Evolutionary conservation across 2,329 filamentous ascomycete genomes (phyloP).

Genomic region (Fusarium pilosicola): DNA sequence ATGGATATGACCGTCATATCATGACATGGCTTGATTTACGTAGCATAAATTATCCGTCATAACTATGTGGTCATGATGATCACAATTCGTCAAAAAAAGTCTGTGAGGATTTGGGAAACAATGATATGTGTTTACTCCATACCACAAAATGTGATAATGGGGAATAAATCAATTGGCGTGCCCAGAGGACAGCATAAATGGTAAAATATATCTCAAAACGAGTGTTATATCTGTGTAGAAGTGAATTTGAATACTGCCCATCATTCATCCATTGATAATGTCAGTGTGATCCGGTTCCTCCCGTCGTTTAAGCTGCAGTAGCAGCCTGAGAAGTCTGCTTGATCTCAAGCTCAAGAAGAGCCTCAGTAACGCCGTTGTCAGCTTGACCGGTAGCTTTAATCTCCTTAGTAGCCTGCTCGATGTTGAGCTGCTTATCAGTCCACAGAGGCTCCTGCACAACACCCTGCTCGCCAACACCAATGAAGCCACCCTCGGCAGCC

Average conservation of each 20-base stretch:
- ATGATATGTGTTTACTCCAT: slow-evolving; percentile 7
- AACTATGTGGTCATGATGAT: neutral
- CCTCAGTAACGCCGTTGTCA: slow-evolving; percentile 62
- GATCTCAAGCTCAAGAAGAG: slow-evolving; percentile 66
- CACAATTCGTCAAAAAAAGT: neutral
- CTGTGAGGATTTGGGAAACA: neutral
- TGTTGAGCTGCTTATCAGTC: slow-evolving; percentile 87
- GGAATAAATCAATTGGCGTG: slow-evolving; percentile 36
- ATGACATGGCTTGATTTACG: neutral
- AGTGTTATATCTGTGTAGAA: slow-evolving; percentile 29
- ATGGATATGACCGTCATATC: neutral
- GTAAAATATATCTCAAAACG: slow-evolving; percentile 35
- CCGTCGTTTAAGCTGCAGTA: slow-evolving; percentile 40
- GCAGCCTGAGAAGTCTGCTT: slow-evolving; percentile 46
- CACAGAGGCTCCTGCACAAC: slow-evolving; percentile 79
- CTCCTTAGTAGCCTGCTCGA: slow-evolving; percentile 72
- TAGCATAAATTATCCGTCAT: neutral
- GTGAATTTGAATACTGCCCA: slow-evolving; percentile 28
- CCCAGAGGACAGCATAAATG: slow-evolving; percentile 22
- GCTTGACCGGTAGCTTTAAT: slow-evolving; percentile 60
- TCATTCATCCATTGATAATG: slow-evolving; percentile 8
- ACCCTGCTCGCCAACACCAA: slow-evolving; percentile 84
- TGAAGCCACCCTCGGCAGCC: slow-evolving; percentile 90
- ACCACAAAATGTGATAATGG: slow-evolving; percentile 9
- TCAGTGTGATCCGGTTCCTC: neutral